Base-by-base conservation (phyloP, 2,329 filamentous ascomycete species). In the Drechslerella coelobrocha region DNA sequence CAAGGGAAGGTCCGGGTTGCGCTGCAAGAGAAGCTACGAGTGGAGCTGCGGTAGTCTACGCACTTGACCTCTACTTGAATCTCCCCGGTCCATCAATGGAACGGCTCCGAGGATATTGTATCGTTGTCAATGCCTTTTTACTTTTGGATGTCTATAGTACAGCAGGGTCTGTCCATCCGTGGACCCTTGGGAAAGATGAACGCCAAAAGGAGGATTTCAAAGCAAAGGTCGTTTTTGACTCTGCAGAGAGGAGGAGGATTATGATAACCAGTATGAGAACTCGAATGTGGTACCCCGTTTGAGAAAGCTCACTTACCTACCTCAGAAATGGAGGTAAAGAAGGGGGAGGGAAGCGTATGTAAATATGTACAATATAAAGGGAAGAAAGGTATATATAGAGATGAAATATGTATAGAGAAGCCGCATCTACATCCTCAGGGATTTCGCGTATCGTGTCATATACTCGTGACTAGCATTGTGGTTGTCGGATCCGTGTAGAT, bases 1-100 rank as follows among this genome's bases (percentile, higher is more conserved):
- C 93, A 99, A 78, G 82, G 86, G 53, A 79, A 82, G 74, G 88
- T 97, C 47, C 82, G 83, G 43, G 76, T 81, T 72, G 83, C 85
- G 73, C 80, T 97, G 73, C 87, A 90, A 1, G 81, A 84, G 69
- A 85, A 86, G 75, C 81, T 96, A 66, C 89, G 89, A 0, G 91
- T 97, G 19, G 89, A 96, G 79, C 81, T 96, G 75, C 84, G 91
- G 78, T 91, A 73, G 37, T 17, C 26, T 9, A 12, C 31, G 17
- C 17, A 14, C n/a, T n/a, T n/a, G n/a, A n/a, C n/a, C n/a, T n/a
- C n/a, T n/a, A n/a, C n/a, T n/a, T n/a, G n/a, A n/a, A n/a, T n/a
- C n/a, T n/a, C n/a, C n/a, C n/a, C n/a, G n/a, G n/a, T n/a, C n/a
- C n/a, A n/a, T n/a, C n/a, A n/a, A n/a, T n/a, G n/a, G n/a, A n/a